Evolutionary conservation across 805 yeast genomes (phyloP).

Genomic region (Kurtzmaniella cleridarum): DNA sequence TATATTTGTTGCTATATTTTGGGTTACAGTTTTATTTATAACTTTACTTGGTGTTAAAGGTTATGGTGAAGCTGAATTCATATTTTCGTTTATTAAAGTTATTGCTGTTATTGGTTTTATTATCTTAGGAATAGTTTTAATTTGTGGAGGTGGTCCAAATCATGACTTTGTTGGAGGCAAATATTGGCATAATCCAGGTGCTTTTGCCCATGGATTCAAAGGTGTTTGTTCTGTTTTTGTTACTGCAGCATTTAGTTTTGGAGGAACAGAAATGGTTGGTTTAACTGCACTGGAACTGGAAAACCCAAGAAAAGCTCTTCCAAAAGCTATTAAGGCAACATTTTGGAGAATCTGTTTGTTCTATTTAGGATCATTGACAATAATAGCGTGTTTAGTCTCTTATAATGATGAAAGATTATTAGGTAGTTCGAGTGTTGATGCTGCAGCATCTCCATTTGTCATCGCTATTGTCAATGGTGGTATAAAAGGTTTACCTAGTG

Average conservation of each 20-base stretch:
- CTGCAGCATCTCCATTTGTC: constrained; percentile 73
- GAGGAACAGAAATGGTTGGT: constrained; percentile 34
- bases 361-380: constrained; percentile 24
- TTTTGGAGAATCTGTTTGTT: constrained; percentile 34
- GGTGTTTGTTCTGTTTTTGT: constrained; percentile 31
- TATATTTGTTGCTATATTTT: constrained; percentile 54
- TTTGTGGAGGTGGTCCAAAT: constrained; percentile 50
- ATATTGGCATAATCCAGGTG: constrained; percentile 49
- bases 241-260: constrained; percentile 33
- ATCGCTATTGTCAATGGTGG: constrained; percentile 65
- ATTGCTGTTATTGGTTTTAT: constrained; percentile 45
- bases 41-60: constrained; percentile 51
- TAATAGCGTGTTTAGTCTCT: constrained; percentile 23
- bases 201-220: constrained; percentile 43
- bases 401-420: constrained; percentile 22
- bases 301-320: constrained; percentile 26
- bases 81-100: constrained; percentile 43
- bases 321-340: constrained; percentile 33
- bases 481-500: constrained; percentile 56
- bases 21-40: constrained; percentile 39
- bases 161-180: constrained; percentile 42
- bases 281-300: constrained; percentile 33
- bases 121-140: constrained; percentile 41
- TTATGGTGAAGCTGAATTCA: constrained; percentile 55
- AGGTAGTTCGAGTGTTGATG: constrained; percentile 45